These are phyloP conservation scores for Quercus ilex DNA, from an alignment of 306 rosid species.

Conservation along the genomic window DNA sequence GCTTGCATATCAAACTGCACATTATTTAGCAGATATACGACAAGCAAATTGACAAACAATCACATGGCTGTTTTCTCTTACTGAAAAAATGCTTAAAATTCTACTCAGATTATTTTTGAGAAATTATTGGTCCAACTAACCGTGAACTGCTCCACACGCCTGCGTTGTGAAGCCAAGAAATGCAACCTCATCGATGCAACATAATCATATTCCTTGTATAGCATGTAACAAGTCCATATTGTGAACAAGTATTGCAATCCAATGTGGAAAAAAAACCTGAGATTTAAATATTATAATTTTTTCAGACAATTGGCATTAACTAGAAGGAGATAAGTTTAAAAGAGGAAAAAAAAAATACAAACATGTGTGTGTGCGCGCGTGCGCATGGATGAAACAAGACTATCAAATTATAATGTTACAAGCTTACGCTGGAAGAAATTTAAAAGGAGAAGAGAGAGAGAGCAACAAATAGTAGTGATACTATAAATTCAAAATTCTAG, in stretches of 20 bases:
- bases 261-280: slow-evolving; percentile 88
- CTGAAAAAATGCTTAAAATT: background rate
- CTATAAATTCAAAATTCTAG: background rate
- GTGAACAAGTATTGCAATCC: slow-evolving; percentile 87
- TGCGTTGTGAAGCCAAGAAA: slow-evolving; percentile 74
- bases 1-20: background rate
- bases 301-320: slow-evolving; percentile 8
- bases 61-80: background rate
- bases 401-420: background rate
- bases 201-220: slow-evolving; percentile 73
- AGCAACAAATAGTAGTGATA: background rate
- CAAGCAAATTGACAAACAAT: background rate
- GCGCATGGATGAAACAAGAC: no score
- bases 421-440: background rate
- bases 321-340: background rate
- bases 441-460: background rate
- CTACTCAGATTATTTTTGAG: background rate
- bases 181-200: slow-evolving; percentile 71
- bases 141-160: slow-evolving; percentile 85
- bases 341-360: background rate
- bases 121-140: slow-evolving; percentile 41
- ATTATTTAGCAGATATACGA: background rate
- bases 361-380: no score
- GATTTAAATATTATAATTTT: slow-evolving; percentile 21
- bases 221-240: slow-evolving; percentile 66